These are phyloP conservation scores for Panaeolus papilionaceus DNA, from an alignment of 768 basidiomycete species.

Conservation along the genomic window DNA sequence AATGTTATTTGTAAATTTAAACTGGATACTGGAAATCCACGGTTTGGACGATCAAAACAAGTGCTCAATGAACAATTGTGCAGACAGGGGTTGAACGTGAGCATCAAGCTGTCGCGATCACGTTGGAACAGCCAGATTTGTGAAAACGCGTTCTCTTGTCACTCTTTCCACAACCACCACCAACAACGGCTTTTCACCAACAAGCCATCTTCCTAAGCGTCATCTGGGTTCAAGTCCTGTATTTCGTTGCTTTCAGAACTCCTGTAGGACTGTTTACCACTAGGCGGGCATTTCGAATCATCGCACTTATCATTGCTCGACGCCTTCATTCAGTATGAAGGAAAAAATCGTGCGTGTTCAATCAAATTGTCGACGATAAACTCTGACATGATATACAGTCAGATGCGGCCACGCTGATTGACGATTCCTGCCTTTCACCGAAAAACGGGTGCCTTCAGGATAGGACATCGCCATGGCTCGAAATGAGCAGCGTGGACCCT, in stretches of 20 bases:
- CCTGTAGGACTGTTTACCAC: background rate
- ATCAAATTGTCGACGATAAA: too few species aligned
- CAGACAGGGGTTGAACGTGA: background rate
- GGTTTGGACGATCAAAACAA: background rate
- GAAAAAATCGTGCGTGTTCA: background rate
- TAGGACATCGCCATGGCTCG: slow-evolving; percentile 18
- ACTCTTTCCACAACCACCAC: slow-evolving; percentile 1
- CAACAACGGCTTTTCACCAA: background rate
- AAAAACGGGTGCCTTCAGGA: background rate
- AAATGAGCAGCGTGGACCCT: slow-evolving; percentile 20
- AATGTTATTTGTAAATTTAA: slow-evolving; percentile 12
- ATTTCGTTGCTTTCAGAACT: background rate
- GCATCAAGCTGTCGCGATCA: background rate
- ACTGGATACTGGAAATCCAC: background rate
- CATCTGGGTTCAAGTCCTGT: background rate
- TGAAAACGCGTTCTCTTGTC: background rate
- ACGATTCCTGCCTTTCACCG: background rate
- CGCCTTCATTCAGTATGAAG: background rate
- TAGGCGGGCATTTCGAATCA: background rate
- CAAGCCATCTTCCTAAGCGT: background rate
- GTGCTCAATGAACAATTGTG: background rate
- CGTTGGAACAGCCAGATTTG: background rate
- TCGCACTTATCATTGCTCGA: background rate
- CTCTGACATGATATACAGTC: background rate
- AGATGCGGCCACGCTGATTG: background rate